Conservation (phyloP, 1,139 yeast species). For the Keqinozyma sinolaborantium region DNA sequence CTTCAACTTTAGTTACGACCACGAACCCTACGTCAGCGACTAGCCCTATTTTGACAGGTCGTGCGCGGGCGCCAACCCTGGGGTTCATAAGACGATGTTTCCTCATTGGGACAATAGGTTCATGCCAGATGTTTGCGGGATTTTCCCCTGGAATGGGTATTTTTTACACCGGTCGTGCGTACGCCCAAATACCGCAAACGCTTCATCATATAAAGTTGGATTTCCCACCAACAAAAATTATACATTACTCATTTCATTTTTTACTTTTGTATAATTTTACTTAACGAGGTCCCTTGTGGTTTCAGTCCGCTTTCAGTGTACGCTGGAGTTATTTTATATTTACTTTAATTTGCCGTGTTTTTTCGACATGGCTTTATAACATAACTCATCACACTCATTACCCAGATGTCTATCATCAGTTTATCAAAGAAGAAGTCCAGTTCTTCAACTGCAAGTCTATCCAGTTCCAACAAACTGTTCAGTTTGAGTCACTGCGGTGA, state of each 20-base stretch:
- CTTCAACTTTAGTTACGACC: slow-evolving; percentile 5
- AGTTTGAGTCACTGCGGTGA: slow-evolving; percentile 11
- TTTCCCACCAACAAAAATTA: background rate
- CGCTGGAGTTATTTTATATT: too few relatives aligned
- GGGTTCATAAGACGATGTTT: too few relatives aligned
- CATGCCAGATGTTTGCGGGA: too few relatives aligned
- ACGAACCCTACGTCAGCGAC: slow-evolving; percentile 7
- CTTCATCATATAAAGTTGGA: background rate
- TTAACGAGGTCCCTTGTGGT: slow-evolving; percentile 1
- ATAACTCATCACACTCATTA: background rate
- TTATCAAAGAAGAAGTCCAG: slow-evolving; percentile 14
- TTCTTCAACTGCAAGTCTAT: slow-evolving; percentile 10
- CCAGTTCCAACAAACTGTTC: slow-evolving; percentile 5
- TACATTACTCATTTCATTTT: background rate
- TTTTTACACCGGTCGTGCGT: too few relatives aligned
- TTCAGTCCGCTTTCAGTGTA: background rate
- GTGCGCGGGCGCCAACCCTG: background rate
- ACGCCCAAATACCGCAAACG: too few relatives aligned
- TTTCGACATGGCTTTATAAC: background rate
- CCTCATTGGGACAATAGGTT: too few relatives aligned
- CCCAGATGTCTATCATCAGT: slow-evolving; percentile 9
- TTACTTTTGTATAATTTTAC: too few relatives aligned
- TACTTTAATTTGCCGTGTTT: background rate
- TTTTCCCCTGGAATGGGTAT: background rate
- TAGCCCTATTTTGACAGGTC: slow-evolving; percentile 1